Base-by-base conservation (phyloP, 2,329 filamentous ascomycete genomes). In the Scedosporium apiospermum region DNA sequence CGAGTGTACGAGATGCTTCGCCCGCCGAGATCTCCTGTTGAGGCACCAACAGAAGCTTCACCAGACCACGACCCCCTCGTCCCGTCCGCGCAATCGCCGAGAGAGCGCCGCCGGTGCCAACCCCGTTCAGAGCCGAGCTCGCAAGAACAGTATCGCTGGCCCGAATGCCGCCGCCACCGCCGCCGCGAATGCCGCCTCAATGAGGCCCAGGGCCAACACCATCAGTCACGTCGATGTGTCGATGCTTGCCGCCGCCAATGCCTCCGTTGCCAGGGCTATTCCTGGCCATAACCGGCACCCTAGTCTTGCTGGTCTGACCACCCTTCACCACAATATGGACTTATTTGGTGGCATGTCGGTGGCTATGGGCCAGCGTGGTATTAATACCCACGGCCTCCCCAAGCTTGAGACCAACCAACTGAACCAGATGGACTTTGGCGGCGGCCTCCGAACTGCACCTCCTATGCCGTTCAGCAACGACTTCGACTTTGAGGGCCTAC, bases 1-100 rank as follows among this genome's bases (percentile, higher is more conserved):
- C 30, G 91, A 98, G 74, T 99, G 95, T 76, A 84, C 91, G 44
- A 81, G 95, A 76, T 98, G 95, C 77, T 99, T 99, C 76, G 95
- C 95, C 64, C 87, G 95, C 65, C 87, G 95, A 67, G 95, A 99
- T 75, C 77, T 99, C 68, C 82, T 99, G 62, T 80, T 99, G 67
- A 87, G 95, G 64, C 95, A 99, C 76, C 95, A 99, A 81, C 95
- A 99, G 80, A 99, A 99, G 81, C 84, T 99, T 58, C 95, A 99
- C 74, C 91, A 96, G 82, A 91, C 91, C 27, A 90, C 91, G 12
- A 92, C 92, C 0, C 90, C 95, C 5, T 92, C 92, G 5, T 88
- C 92, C 57, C 86, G 93, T 65, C 92, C 93, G 57, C 87, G 93
- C 69, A 93, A 91, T 68, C 89, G 93, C 67, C 86, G 95, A 67